Base-by-base conservation (phyloP, 1,284 basidiomycete species). In the Entoloma clypeatum region DNA sequence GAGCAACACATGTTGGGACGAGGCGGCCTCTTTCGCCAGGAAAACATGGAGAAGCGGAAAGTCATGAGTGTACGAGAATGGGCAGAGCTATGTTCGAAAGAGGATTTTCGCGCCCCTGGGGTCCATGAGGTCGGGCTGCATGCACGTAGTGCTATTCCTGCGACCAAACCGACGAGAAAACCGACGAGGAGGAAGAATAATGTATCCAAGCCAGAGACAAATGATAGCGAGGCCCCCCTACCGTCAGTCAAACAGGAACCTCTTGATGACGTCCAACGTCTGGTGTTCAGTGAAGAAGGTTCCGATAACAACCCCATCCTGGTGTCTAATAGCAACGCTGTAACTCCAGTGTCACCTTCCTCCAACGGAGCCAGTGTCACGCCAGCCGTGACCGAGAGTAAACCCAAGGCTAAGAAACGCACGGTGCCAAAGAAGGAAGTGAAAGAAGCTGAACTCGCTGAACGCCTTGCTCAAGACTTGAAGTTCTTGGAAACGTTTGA, bases 1-100 rank as follows among this genome's bases (percentile, higher is more conserved):
- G 90, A 93, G 60, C 94, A 97, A 61, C 80, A 85, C 59, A 92
- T 96, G 81, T 65, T 85, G 31, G 94, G 94, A 7, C 74, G 79
- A 28, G 79, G 79, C 6, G 93, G 93, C 5, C 72, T 94, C 4
- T 97, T 92, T 60, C 79, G 88, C n/a, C 85, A 91, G 54, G 81
- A 89, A 64, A 97, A 96, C 60, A 75, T 96, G 51, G 92, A 92
- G 68, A 91, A 89, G 60, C 80, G 89, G 47, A 84, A 82, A 53
- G 68, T 78, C 13, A 77, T 92, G 72, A 86, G 81, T 47, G 78
- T 93, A 18, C 79, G 88, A 44, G 89, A 93, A 58, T 94, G 92
- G 92, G 80, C 76, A 3, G 82, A 88, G 53, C 72, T 92, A n/a
- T 92, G 87, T 56, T 61, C 63, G 17, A 81, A 78, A 50, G 78